Evolutionary conservation across 2,329 filamentous ascomycete species (phyloP), one percentile per base, ranked within the genome.

Genomic region (Sclerotinia nivalis): DNA sequence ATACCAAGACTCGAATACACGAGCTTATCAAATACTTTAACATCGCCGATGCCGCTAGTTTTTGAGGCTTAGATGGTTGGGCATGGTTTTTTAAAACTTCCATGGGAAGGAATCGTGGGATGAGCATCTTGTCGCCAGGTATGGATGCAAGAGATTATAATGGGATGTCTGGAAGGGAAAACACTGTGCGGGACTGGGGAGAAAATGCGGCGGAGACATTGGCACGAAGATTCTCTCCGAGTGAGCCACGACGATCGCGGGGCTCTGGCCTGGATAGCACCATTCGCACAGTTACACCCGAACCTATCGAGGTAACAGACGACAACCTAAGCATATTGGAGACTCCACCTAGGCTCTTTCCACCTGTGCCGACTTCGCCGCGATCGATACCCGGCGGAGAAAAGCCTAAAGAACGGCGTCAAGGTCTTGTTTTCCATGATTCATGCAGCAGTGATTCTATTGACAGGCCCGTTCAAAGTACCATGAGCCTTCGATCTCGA

Each of bases 201-300:
- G 70, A 68, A 69, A 76, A 75, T 73, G 73, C 76, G 13, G 66
- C 73, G 10, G 75, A 77, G 64, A 76, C 74, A 49, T 60, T 77
- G 61, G 68, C 72, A 45, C 71, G 74, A 69, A 75, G 71, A 15
- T 54, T 78, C 66, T 40, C 66, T 43, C 56, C 66, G 45, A 75
- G 75, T 5, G 73, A 72, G 59, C 74, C 74, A 65, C 61, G 70
- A 54, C 64, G 72, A n/a, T 74, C 49, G 75, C 79, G 71, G 71
- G 62, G 68, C 20, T 75, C 71, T 74, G 76, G 71, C 76, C 73
- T 76, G 71, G 80, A 82, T 73, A 76, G 79, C 73, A 86, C 85
- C 59, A 86, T 90, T 76, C 87, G 90, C 72, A 82, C 89, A 69
- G 88, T 91, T 73, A 91, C 89, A 72, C 89, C 90, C 73, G 90